Conservation (phyloP, 148 eudicot genomes). For the Cornus suecica region DNA sequence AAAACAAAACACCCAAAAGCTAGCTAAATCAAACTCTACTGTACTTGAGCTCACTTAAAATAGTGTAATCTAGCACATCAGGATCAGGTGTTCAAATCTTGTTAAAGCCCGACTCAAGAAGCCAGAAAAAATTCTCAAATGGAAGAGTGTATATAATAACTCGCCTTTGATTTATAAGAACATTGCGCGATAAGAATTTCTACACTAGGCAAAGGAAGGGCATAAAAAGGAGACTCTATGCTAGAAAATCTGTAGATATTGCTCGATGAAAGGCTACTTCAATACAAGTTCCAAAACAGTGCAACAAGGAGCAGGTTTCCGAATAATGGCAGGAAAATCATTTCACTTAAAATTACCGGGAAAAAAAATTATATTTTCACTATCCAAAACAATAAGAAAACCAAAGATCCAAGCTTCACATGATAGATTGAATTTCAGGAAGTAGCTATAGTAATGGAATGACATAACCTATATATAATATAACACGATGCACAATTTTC, state of each 20-base stretch:
- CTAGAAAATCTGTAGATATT: too few relatives aligned
- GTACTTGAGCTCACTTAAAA: neutral
- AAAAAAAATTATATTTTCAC: too few relatives aligned
- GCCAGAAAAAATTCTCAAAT: neutral
- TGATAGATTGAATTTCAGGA: too few relatives aligned
- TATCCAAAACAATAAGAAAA: too few relatives aligned
- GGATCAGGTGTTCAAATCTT: neutral
- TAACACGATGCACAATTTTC: too few relatives aligned
- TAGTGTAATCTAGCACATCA: neutral
- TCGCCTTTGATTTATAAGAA: neutral
- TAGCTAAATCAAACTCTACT: neutral
- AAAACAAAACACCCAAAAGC: too few relatives aligned
- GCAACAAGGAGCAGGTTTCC: neutral
- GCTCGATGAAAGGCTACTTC: neutral
- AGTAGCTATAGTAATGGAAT: too few relatives aligned
- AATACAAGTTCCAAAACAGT: neutral
- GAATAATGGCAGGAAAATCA: neutral
- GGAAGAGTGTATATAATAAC: too few relatives aligned
- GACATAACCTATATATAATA: too few relatives aligned
- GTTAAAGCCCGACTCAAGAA: neutral
- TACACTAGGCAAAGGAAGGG: neutral
- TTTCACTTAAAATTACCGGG: too few relatives aligned
- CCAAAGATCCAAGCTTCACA: too few relatives aligned
- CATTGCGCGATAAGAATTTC: neutral
- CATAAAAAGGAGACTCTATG: neutral